These are phyloP conservation scores for Aspergillus melleus DNA, from an alignment of 2,329 filamentous ascomycete species.

Conservation along the genomic window DNA sequence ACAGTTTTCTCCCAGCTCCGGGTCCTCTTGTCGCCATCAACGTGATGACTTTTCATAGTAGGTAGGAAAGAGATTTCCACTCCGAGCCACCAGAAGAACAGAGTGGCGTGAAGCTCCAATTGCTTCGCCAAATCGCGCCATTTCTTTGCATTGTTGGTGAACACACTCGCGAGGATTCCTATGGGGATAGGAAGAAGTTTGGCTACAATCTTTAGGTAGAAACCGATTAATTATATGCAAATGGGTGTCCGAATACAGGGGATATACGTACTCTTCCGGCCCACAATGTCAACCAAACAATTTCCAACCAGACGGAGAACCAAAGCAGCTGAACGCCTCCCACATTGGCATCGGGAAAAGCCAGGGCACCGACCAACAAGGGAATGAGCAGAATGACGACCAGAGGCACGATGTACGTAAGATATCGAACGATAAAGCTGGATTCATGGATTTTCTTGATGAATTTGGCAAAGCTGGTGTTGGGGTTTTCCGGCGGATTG, in stretches of 20 bases:
- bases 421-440: constrained; percentile 66
- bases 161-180: constrained; percentile 66
- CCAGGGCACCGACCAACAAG: constrained; percentile 62
- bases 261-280: constrained; percentile 56
- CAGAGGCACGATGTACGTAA: constrained; percentile 69
- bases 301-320: constrained; percentile 95
- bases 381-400: constrained; percentile 67
- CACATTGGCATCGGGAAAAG: constrained; percentile 60
- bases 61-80: constrained; percentile 83
- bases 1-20: constrained; percentile 72
- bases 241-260: background rate
- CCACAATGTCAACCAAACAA: constrained; percentile 91
- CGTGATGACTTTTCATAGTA: constrained; percentile 69
- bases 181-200: constrained; percentile 65
- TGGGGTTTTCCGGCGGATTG: constrained; percentile 63
- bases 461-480: constrained; percentile 61
- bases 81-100: constrained; percentile 91
- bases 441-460: constrained; percentile 66
- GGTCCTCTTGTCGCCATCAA: constrained; percentile 53
- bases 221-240: background rate
- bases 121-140: constrained; percentile 87
- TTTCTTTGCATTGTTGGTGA: constrained; percentile 87
- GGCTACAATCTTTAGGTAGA: constrained; percentile 53
- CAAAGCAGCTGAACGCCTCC: constrained; percentile 79
- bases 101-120: constrained; percentile 77